A percentile compares a stretch with the other conserved stretches of the same genome.
Evolutionary conservation across 192 early-diverging fungal genomes (phyloP).

Genomic region (Rhizophlyctis rosea): DNA sequence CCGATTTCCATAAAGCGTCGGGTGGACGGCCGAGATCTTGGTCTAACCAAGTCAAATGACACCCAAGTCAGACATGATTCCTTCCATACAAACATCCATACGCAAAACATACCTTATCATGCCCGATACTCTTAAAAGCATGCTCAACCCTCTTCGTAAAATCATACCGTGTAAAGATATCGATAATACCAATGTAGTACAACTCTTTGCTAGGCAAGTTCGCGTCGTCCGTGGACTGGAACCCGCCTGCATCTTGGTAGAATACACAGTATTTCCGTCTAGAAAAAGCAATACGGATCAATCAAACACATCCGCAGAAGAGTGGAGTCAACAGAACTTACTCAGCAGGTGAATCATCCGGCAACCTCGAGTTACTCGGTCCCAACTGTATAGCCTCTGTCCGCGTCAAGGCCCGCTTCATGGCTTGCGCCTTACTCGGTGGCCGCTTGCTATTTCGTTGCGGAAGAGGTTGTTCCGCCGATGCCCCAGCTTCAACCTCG

Average conservation of each 20-base stretch:
- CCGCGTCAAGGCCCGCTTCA: conserved; percentile 37
- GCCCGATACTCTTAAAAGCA: conserved; percentile 77
- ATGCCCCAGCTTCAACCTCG: too few species aligned
- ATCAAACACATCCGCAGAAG: not conserved
- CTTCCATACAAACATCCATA: conserved; percentile 8
- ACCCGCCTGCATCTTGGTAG: conserved; percentile 88
- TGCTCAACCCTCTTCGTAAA: conserved; percentile 85
- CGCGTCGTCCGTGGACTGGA: conserved; percentile 67
- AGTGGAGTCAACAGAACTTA: conserved; percentile 20
- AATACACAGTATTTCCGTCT: conserved; percentile 77
- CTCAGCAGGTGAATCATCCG: conserved; percentile 54
- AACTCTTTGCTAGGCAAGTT: conserved; percentile 61
- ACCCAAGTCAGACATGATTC: not conserved
- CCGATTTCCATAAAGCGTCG: conserved; percentile 79
- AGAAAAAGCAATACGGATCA: conserved; percentile 9
- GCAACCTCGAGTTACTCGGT: conserved; percentile 49
- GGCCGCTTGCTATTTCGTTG: too few species aligned
- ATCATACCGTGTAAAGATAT: conserved; percentile 96
- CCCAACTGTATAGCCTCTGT: conserved; percentile 61
- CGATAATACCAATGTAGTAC: conserved; percentile 90
- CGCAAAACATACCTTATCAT: conserved; percentile 60
- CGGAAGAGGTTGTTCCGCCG: too few species aligned
- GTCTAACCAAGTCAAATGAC: conserved; percentile 1
- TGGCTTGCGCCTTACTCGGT: too few species aligned
- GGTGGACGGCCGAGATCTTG: conserved; percentile 79